A percentile compares a stretch with the other conserved stretches of the same genome.
Conservation (phyloP, 768 basidiomycete genomes). For the Fomitopsis pulvina region DNA sequence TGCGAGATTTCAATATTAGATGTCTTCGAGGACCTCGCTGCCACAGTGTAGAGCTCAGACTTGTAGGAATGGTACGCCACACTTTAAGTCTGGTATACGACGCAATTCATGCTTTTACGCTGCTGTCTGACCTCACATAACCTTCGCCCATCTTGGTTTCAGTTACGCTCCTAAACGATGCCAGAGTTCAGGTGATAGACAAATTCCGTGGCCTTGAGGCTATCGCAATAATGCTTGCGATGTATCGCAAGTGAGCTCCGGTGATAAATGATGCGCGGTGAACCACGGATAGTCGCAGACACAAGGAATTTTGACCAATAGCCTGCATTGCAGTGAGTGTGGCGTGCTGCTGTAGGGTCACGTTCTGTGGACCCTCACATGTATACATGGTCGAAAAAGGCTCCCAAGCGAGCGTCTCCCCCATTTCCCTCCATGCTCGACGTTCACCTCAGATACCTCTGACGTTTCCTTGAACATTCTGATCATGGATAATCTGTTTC, state of each 20-base stretch:
- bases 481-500: constrained; percentile 3
- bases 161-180: background rate
- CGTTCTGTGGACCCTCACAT: constrained; percentile 1
- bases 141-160: no score
- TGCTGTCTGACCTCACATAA: no score
- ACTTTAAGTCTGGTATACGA: no score
- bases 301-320: background rate
- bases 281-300: background rate
- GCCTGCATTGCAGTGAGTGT: background rate
- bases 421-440: background rate
- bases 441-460: background rate
- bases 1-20: no score
- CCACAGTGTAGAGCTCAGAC: no score
- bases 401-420: no score
- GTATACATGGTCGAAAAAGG: background rate
- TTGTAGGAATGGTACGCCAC: no score
- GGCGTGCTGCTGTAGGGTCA: background rate
- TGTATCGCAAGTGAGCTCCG: background rate
- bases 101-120: no score
- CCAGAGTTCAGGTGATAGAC: background rate
- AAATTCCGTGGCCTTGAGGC: constrained; percentile 1
- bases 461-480: background rate
- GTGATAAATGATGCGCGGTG: background rate
- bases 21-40: no score
- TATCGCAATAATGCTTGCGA: background rate